Conservation (phyloP, 306 rosid species). For the Gleditsia sinensis region DNA sequence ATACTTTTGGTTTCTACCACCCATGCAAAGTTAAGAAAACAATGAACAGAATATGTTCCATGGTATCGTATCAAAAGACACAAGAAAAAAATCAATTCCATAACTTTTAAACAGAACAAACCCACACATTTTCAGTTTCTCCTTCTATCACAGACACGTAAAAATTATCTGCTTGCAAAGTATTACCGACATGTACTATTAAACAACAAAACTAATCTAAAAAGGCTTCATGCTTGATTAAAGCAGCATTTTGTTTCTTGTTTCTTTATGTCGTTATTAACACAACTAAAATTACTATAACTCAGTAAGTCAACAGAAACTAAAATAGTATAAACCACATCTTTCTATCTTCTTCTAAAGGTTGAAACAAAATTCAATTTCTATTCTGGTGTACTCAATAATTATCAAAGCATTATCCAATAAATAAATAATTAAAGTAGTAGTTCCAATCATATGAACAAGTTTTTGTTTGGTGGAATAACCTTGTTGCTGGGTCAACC, state of each 20-base stretch:
- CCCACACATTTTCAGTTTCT: background rate
- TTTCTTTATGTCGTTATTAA: background rate
- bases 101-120: background rate
- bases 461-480: background rate
- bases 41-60: background rate
- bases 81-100: background rate
- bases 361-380: background rate
- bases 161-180: background rate
- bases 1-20: background rate
- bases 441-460: background rate
- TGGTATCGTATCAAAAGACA: background rate
- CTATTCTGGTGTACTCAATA: background rate
- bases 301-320: background rate
- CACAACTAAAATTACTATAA: background rate
- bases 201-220: background rate
- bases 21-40: background rate
- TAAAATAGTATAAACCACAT: background rate
- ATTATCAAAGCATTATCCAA: background rate
- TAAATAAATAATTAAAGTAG: background rate
- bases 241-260: background rate
- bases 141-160: background rate
- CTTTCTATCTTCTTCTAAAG: background rate
- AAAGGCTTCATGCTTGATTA: background rate
- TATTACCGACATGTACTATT: background rate
- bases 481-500: conserved; percentile 87